Base-by-base conservation (phyloP, 352 stramenopile genomes). In the Phytophthora pseudosyringae region DNA sequence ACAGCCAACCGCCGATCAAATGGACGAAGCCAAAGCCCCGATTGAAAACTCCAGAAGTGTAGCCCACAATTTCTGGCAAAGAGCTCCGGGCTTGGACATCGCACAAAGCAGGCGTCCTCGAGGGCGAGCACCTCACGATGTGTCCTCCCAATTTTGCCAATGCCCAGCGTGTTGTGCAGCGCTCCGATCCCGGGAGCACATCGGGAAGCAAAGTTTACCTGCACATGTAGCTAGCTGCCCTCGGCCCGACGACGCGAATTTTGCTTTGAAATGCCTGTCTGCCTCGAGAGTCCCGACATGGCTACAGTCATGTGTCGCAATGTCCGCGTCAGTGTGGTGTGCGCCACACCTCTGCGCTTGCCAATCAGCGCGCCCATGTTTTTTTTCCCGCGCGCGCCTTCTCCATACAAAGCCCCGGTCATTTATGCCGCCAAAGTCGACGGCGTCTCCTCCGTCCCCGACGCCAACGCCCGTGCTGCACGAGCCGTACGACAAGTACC, bases 401-500 rank as follows among this genome's bases (percentile, higher is more conserved):
- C 53, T 51, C 29, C 38, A 61, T n/a, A n/a, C n/a, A 18, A 43
- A 54, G 16, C 0, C 13, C 39, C 2, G 18, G 29, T 49, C 48
- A 47, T 65, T 40, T 40, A 73, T 73, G 66, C 50, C 60, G 60
- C 35, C 46, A 31, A 49, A 35, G 32, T n/a, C n/a, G n/a, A 60
- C 63, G 36, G 48, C 33, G 54, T 29, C 33, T 1, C 15, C 28
- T 52, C n/a, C 45, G 45, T 28, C 8, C n/a, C n/a, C n/a, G n/a
- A n/a, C n/a, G 25, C 25, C 59, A 33, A 16, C 41, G 45, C 38
- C 55, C 15, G n/a, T 62, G 48, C 61, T 83, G 12, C 44, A 41
- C 43, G 71, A 80, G 48, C 79, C 79, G 50, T 88, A 88, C 74
- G 79, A 86, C 9, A 32, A 68, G 5, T 62, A 71, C 46, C 28